Evolutionary conservation across 2,329 filamentous ascomycete genomes (phyloP).

Genomic region (Talaromyces sp.): DNA sequence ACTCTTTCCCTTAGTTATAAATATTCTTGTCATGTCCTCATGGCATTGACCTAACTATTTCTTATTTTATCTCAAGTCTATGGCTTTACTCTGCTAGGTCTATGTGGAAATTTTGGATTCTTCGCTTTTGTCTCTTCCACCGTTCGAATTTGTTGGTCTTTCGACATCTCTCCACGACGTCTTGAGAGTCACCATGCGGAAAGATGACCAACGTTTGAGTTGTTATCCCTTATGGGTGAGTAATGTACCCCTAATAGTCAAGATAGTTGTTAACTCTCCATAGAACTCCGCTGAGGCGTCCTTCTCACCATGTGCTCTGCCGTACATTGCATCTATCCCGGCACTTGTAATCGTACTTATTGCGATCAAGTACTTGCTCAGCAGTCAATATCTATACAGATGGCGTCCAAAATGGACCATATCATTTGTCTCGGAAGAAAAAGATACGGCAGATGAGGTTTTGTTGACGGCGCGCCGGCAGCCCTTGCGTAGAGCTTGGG

Average conservation of each 20-base stretch:
- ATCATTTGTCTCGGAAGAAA: constrained; percentile 47
- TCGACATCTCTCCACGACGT: background rate
- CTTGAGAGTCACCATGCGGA: background rate
- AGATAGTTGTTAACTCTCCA: background rate
- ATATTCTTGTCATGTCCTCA: no score
- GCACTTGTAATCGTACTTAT: constrained; percentile 24
- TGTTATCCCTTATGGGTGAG: constrained; percentile 18
- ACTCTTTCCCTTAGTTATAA: no score
- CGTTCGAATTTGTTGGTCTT: background rate
- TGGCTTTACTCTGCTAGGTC: no score
- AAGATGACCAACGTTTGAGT: background rate
- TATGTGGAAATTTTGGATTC: no score
- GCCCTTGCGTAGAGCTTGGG: constrained; percentile 30
- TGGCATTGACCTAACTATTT: no score
- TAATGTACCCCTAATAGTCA: background rate
- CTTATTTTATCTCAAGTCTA: no score
- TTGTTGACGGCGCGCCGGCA: constrained; percentile 28
- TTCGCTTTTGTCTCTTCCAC: background rate
- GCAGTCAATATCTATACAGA: constrained; percentile 17
- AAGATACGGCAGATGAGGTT: constrained; percentile 24
- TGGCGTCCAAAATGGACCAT: constrained; percentile 47
- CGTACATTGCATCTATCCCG: constrained; percentile 30
- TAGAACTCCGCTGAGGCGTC: constrained; percentile 36
- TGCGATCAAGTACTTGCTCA: constrained; percentile 26
- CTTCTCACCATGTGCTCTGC: constrained; percentile 31